A percentile compares a stretch with the other conserved stretches of the same genome.
phyloP scores from a whole-genome alignment of 1,139 yeast genomes.

The Magnusiomyces suaveolens region DNA sequence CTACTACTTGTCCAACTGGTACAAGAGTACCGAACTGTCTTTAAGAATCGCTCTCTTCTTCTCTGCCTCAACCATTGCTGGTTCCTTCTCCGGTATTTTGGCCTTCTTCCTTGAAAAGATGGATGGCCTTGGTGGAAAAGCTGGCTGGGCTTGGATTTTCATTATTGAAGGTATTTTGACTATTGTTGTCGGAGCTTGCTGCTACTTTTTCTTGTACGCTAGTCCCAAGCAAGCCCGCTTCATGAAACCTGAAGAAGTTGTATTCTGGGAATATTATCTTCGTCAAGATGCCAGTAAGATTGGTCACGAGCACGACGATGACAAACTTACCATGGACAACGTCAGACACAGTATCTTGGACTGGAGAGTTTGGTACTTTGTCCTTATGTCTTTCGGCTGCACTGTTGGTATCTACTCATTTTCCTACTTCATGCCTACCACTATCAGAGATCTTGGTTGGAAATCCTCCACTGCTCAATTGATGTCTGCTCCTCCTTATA shows the following conservation, averaged over 20 bases:
- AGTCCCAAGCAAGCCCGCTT: slow-evolving; percentile 41
- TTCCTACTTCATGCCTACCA: slow-evolving; percentile 30
- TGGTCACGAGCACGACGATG: slow-evolving; percentile 7
- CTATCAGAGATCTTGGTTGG: slow-evolving; percentile 28
- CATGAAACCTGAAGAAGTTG: slow-evolving; percentile 39
- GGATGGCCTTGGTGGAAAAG: slow-evolving; percentile 45
- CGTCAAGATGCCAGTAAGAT: slow-evolving; percentile 7
- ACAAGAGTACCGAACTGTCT: slow-evolving; percentile 17
- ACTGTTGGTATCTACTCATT: slow-evolving; percentile 20
- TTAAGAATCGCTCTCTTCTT: slow-evolving; percentile 17
- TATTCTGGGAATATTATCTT: slow-evolving; percentile 23
- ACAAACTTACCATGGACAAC: slow-evolving; percentile 5
- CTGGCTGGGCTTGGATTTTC: slow-evolving; percentile 75
- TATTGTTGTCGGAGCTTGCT: slow-evolving; percentile 44
- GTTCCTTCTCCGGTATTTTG: slow-evolving; percentile 37
- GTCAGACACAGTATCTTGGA: slow-evolving; percentile 10
- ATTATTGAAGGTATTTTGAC: slow-evolving; percentile 62
- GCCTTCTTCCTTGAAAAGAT: slow-evolving; percentile 44
- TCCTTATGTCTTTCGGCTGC: slow-evolving; percentile 11
- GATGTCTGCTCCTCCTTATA: slow-evolving; percentile 33
- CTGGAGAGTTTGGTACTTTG: slow-evolving; percentile 17
- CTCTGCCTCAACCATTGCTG: slow-evolving; percentile 12
- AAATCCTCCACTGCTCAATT: slow-evolving; percentile 23
- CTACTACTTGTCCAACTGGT: slow-evolving; percentile 18
- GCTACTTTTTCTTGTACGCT: slow-evolving; percentile 44